Evolutionary conservation across 129 eudicot genomes (phyloP), one percentile per base, ranked within the genome.

Genomic region (Arctium lappa): DNA sequence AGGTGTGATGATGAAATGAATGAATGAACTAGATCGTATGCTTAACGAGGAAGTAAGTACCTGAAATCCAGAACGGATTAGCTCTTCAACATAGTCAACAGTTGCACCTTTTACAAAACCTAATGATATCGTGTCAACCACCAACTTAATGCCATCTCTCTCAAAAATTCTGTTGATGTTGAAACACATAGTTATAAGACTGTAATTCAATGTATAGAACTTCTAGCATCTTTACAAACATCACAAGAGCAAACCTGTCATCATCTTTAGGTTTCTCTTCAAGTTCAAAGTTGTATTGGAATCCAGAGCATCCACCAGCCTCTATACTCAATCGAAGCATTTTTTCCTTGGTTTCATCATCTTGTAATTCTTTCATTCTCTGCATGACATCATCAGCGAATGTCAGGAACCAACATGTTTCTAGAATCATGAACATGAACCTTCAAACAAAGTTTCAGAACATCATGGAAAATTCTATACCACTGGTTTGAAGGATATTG

Each of bases 281-380:
- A 75, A 96, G 96, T 29, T 88, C 73, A 40, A 96, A 96, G 69
- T 90, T 92, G 87, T 96, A 96, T 34, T 96, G 99, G 84, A 96
- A 96, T 5, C 99, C 99, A 38, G 99, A 96, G 82, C 99, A 96
- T 56, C 99, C 99, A 69, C 99, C 99, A 75, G 99, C 98, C 80
- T 96, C 99, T 81, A 96, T 92, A 74, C 99, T 91, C 85, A 96
- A 80, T 5, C 99, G 98, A 85, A 96, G 94, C 91, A 93, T 50
- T 83, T 91, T 96, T 80, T 77, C 91, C 66, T 87, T 87, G 39
- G 86, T 87, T 82, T 96, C 99, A 36, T 80, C 91, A 39, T 90
- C 88, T 88, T 96, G 99, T 83, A 96, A 81, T 81, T 96, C 97
- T 86, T 91, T 96, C 95, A 96, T 96, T 80, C 94, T 89, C 98